These are phyloP conservation scores for Secale cereale DNA, from an alignment of 176 grass and related monocot genomes.

Conservation along the genomic window DNA sequence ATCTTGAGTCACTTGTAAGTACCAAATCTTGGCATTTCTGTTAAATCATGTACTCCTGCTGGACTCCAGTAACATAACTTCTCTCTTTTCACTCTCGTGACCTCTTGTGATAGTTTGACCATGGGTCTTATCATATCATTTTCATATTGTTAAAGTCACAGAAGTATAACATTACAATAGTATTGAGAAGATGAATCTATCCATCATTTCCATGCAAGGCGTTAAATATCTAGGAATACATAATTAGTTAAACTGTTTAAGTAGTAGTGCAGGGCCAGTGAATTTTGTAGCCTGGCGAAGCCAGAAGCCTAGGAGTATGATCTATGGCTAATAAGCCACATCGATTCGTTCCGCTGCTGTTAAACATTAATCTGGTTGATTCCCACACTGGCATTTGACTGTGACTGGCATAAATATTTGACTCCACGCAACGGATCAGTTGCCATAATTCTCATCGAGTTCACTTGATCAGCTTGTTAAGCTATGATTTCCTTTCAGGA, in stretches of 20 bases:
- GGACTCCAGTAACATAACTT: constrained; percentile 5
- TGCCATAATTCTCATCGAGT: not conserved
- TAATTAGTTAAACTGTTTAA: not conserved
- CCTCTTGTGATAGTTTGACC: not conserved
- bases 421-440: not conserved
- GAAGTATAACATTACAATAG: not conserved
- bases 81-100: not conserved
- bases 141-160: not conserved
- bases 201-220: not conserved
- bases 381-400: not conserved
- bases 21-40: not conserved
- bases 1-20: constrained; percentile 82
- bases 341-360: not conserved
- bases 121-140: not conserved
- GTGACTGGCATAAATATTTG: not conserved
- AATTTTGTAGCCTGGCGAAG: not conserved
- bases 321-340: not conserved
- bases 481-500: constrained; percentile 45
- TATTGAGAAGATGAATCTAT: not conserved
- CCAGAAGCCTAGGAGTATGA: not conserved
- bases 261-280: not conserved
- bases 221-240: constrained; percentile 10
- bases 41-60: not conserved
- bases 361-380: not conserved
- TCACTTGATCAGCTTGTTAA: not conserved